Evolutionary conservation across 306 rosid genomes (phyloP).

Genomic region (Inga laurina): DNA sequence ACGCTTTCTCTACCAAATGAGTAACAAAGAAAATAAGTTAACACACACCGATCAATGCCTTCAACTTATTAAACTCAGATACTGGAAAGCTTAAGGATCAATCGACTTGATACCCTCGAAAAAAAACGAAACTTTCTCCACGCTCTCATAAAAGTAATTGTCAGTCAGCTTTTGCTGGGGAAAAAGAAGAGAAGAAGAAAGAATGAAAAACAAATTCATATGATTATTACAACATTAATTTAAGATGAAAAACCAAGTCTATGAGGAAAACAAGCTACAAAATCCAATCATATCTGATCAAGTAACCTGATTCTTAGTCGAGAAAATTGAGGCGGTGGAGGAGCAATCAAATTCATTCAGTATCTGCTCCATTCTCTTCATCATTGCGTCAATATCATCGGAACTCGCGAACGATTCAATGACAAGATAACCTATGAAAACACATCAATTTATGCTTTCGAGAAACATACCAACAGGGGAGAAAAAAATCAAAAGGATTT

Average conservation of each 20-base stretch:
- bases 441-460: background rate
- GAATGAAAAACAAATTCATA: background rate
- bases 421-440: slow-evolving; percentile 67
- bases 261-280: background rate
- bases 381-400: slow-evolving; percentile 66
- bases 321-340: slow-evolving; percentile 81
- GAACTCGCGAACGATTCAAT: slow-evolving; percentile 68
- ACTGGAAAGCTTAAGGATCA: background rate
- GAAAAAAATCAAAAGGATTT: background rate
- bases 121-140: slow-evolving; percentile 74
- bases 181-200: background rate
- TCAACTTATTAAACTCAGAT: slow-evolving; percentile 6
- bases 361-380: slow-evolving; percentile 75
- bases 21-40: slow-evolving; percentile 22
- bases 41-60: background rate
- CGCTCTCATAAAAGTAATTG: slow-evolving; percentile 78
- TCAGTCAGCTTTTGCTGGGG: slow-evolving; percentile 67
- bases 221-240: background rate
- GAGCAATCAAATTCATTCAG: slow-evolving; percentile 72
- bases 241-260: background rate
- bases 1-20: slow-evolving; percentile 79
- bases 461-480: background rate
- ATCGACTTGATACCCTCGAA: slow-evolving; percentile 63
- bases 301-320: slow-evolving; percentile 83
- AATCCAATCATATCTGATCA: background rate